Percentiles rank a stretch among this genome's conserved stretches.
phyloP scores from a whole-genome alignment of 441 rosid species.

The Syzygium malaccense region DNA sequence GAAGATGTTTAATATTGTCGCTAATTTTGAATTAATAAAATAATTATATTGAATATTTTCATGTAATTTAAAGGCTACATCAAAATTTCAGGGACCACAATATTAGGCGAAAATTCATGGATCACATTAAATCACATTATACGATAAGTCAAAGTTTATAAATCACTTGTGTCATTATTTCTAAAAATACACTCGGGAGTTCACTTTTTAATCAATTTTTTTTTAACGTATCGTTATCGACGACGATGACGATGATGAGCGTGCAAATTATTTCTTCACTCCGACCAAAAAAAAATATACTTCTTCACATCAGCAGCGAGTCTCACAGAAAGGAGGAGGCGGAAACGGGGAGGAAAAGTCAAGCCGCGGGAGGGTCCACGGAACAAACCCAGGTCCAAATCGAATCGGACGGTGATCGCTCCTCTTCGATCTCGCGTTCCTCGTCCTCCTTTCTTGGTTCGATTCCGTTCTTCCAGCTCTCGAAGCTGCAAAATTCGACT shows the following conservation, averaged over 20 bases:
- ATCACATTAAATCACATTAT: too few relatives aligned
- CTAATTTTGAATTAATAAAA: too few relatives aligned
- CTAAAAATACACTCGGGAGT: too few relatives aligned
- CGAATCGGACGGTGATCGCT: constrained; percentile 15
- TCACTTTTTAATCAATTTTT: not conserved
- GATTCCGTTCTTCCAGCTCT: not conserved
- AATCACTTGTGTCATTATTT: too few relatives aligned
- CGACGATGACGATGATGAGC: not conserved
- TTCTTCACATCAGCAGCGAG: not conserved
- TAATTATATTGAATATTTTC: too few relatives aligned
- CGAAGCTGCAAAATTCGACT: not conserved
- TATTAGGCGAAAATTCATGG: too few relatives aligned
- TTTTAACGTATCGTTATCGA: too few relatives aligned
- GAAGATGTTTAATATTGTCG: too few relatives aligned
- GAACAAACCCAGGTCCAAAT: constrained; percentile 6
- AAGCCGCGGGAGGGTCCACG: constrained; percentile 19
- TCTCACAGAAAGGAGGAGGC: not conserved
- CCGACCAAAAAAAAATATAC: too few relatives aligned
- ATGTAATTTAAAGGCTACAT: too few relatives aligned
- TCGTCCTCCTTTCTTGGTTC: not conserved
- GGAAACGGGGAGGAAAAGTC: not conserved
- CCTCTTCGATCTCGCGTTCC: constrained; percentile 12
- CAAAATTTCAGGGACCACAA: too few relatives aligned
- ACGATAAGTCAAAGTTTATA: too few relatives aligned
- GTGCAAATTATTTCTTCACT: not conserved